Evolutionary conservation across 441 rosid species (phyloP), one percentile per base, ranked within the genome.

Genomic region (Pelargonium citronellum): DNA sequence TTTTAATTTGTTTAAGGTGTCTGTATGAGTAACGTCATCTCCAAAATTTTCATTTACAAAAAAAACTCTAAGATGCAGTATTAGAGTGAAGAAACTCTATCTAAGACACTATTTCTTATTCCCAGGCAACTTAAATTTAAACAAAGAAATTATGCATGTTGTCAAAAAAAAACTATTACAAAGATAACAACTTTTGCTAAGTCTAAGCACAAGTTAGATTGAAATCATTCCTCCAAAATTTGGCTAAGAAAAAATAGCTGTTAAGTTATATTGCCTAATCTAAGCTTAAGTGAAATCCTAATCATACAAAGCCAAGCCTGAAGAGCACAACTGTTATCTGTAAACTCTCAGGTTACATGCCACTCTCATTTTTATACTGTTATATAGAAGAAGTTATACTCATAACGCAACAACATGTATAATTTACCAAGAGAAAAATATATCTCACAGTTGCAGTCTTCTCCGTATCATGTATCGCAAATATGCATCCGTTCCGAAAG

Each of bases 401-500:
- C 7, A 17, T 57, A 57, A 17, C 20, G n/a, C n/a, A n/a, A 7
- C 10, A 39, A 7, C 43, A 39, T 7, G 43, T 57, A 57, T 60
- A 63, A 67, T 27, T 47, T 44, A 30, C 37, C 47, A 22, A 13
- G 39, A 61, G 70, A 20, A 37, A 37, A 20, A 63, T 8, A 30
- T 44, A 76, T 62, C 73, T 78, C 69, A 91, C 97, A 89, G 84
- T 84, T 73, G 86, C 30, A 91, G 92, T 76, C 95, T 85, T 78
- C 84, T 85, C 43, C 97, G 86, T 44, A 91, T 92, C 97, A 87
- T 87, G 71, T 77, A 91, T 10, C 91, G 85, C 77, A 91, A 84
- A 82, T 91, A 91, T n/a, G 90, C 80, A 87, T 91, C 95, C n/a
- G 97, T 87, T 78, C 97, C 97, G 75, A 47, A 91, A 24, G 92